Base-by-base conservation (phyloP, 306 rosid species). In the Cucurbita pepo region DNA sequence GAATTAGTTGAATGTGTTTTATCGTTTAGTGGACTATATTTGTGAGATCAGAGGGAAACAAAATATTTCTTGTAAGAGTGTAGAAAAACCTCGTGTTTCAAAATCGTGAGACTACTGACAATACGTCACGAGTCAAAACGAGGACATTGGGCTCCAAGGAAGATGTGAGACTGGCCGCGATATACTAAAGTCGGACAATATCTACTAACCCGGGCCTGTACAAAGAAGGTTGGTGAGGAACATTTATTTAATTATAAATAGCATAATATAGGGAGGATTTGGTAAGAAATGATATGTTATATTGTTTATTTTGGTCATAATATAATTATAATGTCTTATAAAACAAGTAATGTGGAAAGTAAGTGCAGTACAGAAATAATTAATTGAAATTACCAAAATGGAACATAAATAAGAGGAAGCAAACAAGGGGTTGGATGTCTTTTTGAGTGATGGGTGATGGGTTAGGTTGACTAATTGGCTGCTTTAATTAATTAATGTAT, bases 331-430 rank as follows among this genome's bases (percentile, higher is more conserved):
- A 10, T 59, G 43, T 62, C 69, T 62, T 62, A 40, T 7, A 38
- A 38, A 62, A 62, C 69, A 62, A 62, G 69, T 38, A 62, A 62
- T 38, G 50, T 16, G 7, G 10, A 61, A 61, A 61, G 69, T 61
- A 8, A 62, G 50, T 62, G 69, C 69, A 62, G 69, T 62, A 62
- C 69, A 62, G 13, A 62, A 62, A 62, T 62, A 62, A 62, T 62
- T 62, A 62, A 38, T 62, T 62, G 16, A 16, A 30, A 60, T 34
- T 3, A 16, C 69, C 43, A 62, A 62, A 62, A 40, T 62, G 25
- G 48, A 62, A 40, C 22, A 62, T 62, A 62, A 40, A 62, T 62
- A 16, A 61, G 69, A 61, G 69, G 14, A 61, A 61, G 13, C n/a
- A 61, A 61, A 61, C 69, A 61, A 37, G 4, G 8, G n/a, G 13